These are phyloP conservation scores for Podospora pseudoanserina DNA, from an alignment of 495 filamentous ascomycete species.

Conservation along the genomic window DNA sequence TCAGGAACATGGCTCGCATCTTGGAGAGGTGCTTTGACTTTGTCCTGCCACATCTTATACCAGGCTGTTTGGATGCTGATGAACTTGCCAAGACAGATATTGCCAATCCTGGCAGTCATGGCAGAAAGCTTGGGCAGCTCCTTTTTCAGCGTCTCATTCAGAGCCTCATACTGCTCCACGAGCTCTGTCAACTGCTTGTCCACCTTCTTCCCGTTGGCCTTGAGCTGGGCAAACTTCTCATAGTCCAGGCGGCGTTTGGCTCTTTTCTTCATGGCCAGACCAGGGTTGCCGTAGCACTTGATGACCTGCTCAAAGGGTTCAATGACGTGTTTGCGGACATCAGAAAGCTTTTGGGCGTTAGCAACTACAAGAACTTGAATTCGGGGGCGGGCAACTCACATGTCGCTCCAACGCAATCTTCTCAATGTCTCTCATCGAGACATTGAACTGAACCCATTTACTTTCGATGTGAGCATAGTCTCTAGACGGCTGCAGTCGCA, in stretches of 20 bases:
- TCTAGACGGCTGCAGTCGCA: constrained; percentile 53
- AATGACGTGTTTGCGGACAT: constrained; percentile 76
- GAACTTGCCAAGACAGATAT: constrained; percentile 75
- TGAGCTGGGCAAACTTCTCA: constrained; percentile 58
- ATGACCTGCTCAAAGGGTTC: constrained; percentile 82
- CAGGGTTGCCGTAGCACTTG: constrained; percentile 73
- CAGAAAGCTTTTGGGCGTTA: constrained; percentile 53
- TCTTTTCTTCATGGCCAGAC: constrained; percentile 84
- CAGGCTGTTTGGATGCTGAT: constrained; percentile 76
- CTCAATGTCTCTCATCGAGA: constrained; percentile 75
- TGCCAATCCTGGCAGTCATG: constrained; percentile 73
- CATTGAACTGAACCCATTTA: constrained; percentile 84
- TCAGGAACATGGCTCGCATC: constrained; percentile 58
- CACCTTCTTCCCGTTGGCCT: constrained; percentile 68
- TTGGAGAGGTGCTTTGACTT: constrained; percentile 70
- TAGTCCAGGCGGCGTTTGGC: constrained; percentile 87
- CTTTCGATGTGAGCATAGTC: constrained; percentile 76
- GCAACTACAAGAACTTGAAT: not conserved
- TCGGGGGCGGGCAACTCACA: constrained; percentile 50
- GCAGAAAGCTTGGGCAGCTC: constrained; percentile 83
- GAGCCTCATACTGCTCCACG: constrained; percentile 78
- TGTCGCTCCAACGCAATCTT: constrained; percentile 77
- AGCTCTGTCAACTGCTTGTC: constrained; percentile 78
- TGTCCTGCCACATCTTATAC: constrained; percentile 74
- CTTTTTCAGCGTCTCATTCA: constrained; percentile 89